These are phyloP conservation scores for Myrica gale DNA, from an alignment of 306 rosid genomes.

Conservation along the genomic window DNA sequence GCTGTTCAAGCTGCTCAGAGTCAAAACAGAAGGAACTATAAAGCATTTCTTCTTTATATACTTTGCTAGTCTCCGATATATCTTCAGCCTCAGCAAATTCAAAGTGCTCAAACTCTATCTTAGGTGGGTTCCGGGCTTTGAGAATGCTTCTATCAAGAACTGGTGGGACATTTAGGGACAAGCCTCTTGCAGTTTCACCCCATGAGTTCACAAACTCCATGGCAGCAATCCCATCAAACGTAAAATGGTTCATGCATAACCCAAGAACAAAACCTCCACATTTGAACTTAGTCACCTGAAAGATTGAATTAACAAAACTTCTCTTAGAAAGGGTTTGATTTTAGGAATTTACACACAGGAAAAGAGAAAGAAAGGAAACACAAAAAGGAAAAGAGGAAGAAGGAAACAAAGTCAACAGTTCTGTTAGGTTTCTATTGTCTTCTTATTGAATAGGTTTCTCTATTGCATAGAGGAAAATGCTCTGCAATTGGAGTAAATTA, in stretches of 20 bases:
- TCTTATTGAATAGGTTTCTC: background rate
- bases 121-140: slow-evolving; percentile 59
- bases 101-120: slow-evolving; percentile 50
- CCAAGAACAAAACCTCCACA: slow-evolving; percentile 83
- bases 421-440: background rate
- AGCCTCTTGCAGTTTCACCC: slow-evolving; percentile 67
- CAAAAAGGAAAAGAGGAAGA: no score
- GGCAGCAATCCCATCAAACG: slow-evolving; percentile 68
- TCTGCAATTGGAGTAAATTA: background rate
- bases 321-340: background rate
- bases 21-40: slow-evolving; percentile 55
- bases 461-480: background rate
- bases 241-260: slow-evolving; percentile 54
- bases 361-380: background rate
- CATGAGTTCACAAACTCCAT: slow-evolving; percentile 76
- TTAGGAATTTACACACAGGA: background rate
- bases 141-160: slow-evolving; percentile 66
- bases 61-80: slow-evolving; percentile 46
- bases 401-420: background rate
- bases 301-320: background rate
- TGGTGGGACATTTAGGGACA: slow-evolving; percentile 48
- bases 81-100: slow-evolving; percentile 74
- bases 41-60: slow-evolving; percentile 46
- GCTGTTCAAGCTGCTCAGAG: slow-evolving; percentile 46
- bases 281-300: slow-evolving; percentile 68